Base-by-base conservation (phyloP, 306 rosid species). In the Castanea crenata region DNA sequence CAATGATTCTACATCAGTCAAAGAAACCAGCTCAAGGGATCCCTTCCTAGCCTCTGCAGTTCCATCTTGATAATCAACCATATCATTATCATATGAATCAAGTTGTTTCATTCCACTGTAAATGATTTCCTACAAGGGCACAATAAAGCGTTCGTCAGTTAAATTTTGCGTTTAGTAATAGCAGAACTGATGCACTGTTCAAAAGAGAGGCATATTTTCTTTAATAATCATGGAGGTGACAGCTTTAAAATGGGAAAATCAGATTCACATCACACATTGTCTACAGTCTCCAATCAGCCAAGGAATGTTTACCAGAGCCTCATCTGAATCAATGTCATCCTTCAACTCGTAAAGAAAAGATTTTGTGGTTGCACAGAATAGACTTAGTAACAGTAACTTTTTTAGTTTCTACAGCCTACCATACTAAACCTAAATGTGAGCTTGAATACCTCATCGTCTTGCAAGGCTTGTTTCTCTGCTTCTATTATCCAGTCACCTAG, bases 401-500 rank as follows among this genome's bases (percentile, higher is more conserved):
- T 57, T 57, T 57, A 2, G 8, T 25, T 25, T 61, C 68, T 61
- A 41, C 46, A 41, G 46, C 3, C 46, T 41, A 41, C 46, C 11
- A 41, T 41, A 41, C 46, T 41, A 41, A 41, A 41, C 11, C 46
- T 41, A 41, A 41, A 34, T 55, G 67, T 10, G 20, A 19, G 52
- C 67, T 1, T 13, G 55, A 73, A 64, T 90, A 94, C 99, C 99
- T 87, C 96, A 71, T 89, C 91, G 74, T 77, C 82, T 77, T 81
- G 84, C 62, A 70, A 81, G 79, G 82, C 78, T 65, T 86, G 92
- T 74, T 79, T 78, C 63, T 82, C 87, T 21, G 86, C 77, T 76
- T 90, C 97, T 49, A 83, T 84, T 78, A 94, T 84, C 99, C 99
- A 94, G 10, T 94, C 95, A 72, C 84, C 82, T 3, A 94, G 90